Conservation (phyloP, 2,329 filamentous ascomycete genomes). For the Aspergillus piperis region DNA sequence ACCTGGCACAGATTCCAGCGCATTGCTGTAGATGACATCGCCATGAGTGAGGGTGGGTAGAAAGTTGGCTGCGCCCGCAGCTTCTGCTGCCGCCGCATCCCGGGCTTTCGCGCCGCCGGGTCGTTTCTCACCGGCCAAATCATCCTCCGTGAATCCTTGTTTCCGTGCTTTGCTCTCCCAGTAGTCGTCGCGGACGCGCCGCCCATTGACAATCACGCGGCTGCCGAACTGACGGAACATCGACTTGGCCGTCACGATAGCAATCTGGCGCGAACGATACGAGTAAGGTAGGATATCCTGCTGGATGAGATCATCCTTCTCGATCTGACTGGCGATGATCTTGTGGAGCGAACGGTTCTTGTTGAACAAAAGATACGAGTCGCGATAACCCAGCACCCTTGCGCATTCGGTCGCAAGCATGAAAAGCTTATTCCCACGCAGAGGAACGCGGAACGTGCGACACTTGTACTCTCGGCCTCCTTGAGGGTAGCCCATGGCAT, state of each 20-base stretch:
- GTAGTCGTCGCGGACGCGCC: slow-evolving; percentile 93
- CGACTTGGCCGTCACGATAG: slow-evolving; percentile 93
- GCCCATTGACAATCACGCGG: slow-evolving; percentile 83
- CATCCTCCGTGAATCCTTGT: slow-evolving; percentile 96
- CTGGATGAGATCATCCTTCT: slow-evolving; percentile 93
- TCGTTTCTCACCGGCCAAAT: slow-evolving; percentile 92
- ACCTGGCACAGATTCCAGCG: slow-evolving; percentile 67
- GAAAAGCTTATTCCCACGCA: slow-evolving; percentile 89
- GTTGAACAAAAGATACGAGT: slow-evolving; percentile 98
- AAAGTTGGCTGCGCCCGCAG: slow-evolving; percentile 60
- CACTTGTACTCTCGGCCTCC: slow-evolving; percentile 88
- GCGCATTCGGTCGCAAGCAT: slow-evolving; percentile 99
- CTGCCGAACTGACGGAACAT: slow-evolving; percentile 99
- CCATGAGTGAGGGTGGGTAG: slow-evolving; percentile 69
- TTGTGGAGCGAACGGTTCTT: slow-evolving; percentile 97
- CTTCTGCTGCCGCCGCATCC: slow-evolving; percentile 73
- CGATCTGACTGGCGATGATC: slow-evolving; percentile 92
- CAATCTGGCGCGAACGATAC: slow-evolving; percentile 96
- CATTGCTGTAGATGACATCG: slow-evolving; percentile 86
- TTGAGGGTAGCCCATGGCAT: slow-evolving; percentile 75
- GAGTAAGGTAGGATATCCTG: slow-evolving; percentile 97
- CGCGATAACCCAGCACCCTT: slow-evolving; percentile 86
- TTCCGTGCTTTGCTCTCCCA: slow-evolving; percentile 98
- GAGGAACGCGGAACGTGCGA: slow-evolving; percentile 87
- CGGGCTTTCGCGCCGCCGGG: slow-evolving; percentile 87